phyloP scores from a whole-genome alignment of 1,284 basidiomycete species.

The Mrakiaceae sp. region DNA sequence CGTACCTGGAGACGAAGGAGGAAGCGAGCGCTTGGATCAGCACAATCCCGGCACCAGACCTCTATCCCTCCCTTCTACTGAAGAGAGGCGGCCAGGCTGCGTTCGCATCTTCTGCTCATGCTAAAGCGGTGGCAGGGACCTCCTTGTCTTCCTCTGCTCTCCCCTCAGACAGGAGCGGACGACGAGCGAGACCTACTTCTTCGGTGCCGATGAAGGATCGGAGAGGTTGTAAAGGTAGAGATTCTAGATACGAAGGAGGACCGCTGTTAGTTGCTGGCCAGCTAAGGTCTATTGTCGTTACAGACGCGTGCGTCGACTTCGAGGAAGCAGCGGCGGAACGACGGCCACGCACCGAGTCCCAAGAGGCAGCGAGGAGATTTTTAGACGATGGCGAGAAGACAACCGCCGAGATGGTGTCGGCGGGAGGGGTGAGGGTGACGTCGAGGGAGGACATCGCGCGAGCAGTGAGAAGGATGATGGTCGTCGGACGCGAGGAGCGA shows the following conservation, averaged over 20 bases:
- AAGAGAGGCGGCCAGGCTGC: background rate
- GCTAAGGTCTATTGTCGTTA: too few relatives aligned
- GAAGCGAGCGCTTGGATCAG: background rate
- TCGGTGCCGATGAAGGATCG: background rate
- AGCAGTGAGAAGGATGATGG: too few relatives aligned
- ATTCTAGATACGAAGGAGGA: conserved; percentile 15
- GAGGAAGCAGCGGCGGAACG: too few relatives aligned
- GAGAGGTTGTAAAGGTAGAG: conserved; percentile 1
- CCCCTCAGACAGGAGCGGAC: background rate
- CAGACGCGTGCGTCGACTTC: too few relatives aligned
- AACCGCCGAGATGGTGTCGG: conserved; percentile 70
- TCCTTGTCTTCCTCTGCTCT: background rate
- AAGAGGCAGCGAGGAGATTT: conserved; percentile 65
- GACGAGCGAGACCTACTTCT: background rate
- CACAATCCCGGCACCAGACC: background rate
- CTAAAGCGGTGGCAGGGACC: background rate
- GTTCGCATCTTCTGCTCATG: conserved; percentile 16
- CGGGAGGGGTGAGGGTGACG: conserved; percentile 47
- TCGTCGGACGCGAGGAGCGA: too few relatives aligned
- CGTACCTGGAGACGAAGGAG: conserved; percentile 20
- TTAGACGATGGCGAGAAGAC: conserved; percentile 71
- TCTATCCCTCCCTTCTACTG: too few relatives aligned
- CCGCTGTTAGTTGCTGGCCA: conserved; percentile 23
- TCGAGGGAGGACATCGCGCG: conserved; percentile 22
- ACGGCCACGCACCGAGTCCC: conserved; percentile 58